These are phyloP conservation scores for Bretschneidera sinensis DNA, from an alignment of 345 rosid genomes.

Conservation along the genomic window DNA sequence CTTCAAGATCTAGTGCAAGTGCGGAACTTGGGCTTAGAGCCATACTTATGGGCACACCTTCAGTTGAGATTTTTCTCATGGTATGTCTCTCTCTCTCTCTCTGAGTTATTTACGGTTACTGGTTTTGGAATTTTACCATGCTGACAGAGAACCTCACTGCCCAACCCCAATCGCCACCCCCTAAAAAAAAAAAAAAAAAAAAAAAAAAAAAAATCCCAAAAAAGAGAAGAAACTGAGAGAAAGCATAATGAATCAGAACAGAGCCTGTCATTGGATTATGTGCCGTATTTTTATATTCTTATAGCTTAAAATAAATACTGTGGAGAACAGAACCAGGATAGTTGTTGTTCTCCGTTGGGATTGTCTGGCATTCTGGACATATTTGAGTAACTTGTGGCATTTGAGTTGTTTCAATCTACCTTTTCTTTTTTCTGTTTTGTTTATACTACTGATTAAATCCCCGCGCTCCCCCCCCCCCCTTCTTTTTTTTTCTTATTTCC, in stretches of 20 bases:
- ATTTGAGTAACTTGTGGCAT: no score
- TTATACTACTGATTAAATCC: background rate
- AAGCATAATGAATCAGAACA: no score
- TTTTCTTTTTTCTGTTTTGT: background rate
- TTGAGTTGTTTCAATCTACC: background rate
- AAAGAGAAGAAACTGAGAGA: no score
- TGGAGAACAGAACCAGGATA: no score
- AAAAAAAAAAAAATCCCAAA: no score
- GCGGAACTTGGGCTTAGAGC: conserved; percentile 58
- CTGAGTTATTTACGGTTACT: background rate
- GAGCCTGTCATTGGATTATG: no score
- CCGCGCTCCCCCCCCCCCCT: background rate
- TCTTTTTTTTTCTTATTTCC: conserved; percentile 4
- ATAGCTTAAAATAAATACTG: no score
- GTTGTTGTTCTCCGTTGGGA: no score
- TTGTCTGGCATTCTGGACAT: no score
- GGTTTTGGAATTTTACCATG: background rate
- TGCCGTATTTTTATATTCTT: no score
- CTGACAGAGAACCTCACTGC: no score
- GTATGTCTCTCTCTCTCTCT: conserved; percentile 33
- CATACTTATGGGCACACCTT: conserved; percentile 68
- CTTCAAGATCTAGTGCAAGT: conserved; percentile 28
- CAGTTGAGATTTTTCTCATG: conserved; percentile 49
- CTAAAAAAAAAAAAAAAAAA: no score
- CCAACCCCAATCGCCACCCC: background rate